phyloP scores from a whole-genome alignment of 2,329 filamentous ascomycete genomes.

The Pseudogymnoascus sp. region DNA sequence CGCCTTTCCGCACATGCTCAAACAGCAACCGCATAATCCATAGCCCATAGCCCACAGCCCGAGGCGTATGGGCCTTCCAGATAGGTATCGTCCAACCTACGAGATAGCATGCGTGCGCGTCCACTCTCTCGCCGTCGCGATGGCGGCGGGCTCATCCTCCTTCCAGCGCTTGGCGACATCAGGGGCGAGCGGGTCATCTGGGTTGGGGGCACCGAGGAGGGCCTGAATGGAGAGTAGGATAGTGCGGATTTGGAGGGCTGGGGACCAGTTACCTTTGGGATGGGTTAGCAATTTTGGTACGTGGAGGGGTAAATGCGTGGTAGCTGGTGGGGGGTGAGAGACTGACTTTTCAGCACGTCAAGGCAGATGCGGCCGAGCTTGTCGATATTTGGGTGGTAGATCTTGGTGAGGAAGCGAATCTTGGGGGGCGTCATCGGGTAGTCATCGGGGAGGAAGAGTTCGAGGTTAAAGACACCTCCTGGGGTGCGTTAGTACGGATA shows the following conservation, averaged over 20 bases:
- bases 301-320: slow-evolving; percentile 3
- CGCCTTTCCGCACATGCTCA: neutral
- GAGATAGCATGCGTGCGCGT: slow-evolving; percentile 43
- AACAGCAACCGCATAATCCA: neutral
- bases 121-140: slow-evolving; percentile 88
- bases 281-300: neutral
- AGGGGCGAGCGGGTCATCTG: slow-evolving; percentile 95
- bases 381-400: slow-evolving; percentile 98
- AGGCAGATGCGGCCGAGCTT: slow-evolving; percentile 94
- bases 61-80: neutral
- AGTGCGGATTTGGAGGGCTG: slow-evolving; percentile 92
- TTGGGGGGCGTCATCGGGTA: slow-evolving; percentile 99
- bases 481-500: slow-evolving; percentile 8
- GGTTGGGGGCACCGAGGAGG: slow-evolving; percentile 89
- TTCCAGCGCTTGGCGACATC: slow-evolving; percentile 98
- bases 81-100: slow-evolving; percentile 12
- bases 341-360: slow-evolving; percentile 89
- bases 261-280: slow-evolving; percentile 86
- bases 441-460: slow-evolving; percentile 95
- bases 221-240: slow-evolving; percentile 99
- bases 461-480: slow-evolving; percentile 82
- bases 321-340: neutral
- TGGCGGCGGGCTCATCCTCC: slow-evolving; percentile 86
- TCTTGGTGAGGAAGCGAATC: slow-evolving; percentile 97
- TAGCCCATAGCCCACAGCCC: neutral